These are phyloP conservation scores for Davidsoniella eucalypti DNA, from an alignment of 2,329 filamentous ascomycete genomes.

Conservation along the genomic window DNA sequence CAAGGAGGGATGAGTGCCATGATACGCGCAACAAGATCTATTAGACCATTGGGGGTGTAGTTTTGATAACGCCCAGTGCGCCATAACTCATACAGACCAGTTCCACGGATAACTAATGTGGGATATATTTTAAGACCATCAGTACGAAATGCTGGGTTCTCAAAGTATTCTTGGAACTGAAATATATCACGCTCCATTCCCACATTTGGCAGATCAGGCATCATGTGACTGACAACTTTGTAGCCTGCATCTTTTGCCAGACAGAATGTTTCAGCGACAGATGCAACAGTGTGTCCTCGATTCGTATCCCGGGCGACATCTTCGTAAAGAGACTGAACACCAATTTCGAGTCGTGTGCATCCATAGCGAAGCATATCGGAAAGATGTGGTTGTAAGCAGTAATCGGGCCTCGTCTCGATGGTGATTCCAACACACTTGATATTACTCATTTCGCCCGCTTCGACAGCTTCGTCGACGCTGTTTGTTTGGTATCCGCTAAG, in stretches of 20 bases:
- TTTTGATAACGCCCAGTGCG: constrained; percentile 94
- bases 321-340: constrained; percentile 92
- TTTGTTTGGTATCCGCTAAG: constrained; percentile 89
- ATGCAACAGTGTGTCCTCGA: constrained; percentile 83
- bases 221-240: constrained; percentile 99
- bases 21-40: constrained; percentile 93
- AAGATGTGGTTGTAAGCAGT: constrained; percentile 89
- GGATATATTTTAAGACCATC: constrained; percentile 97
- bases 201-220: constrained; percentile 95
- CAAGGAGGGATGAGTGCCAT: constrained; percentile 87
- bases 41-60: constrained; percentile 91
- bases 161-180: constrained; percentile 95
- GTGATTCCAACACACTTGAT: constrained; percentile 98
- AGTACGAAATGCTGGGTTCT: constrained; percentile 87
- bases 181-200: constrained; percentile 96
- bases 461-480: constrained; percentile 88
- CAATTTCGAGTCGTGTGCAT: constrained; percentile 84
- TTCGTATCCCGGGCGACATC: constrained; percentile 98
- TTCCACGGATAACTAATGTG: constrained; percentile 90
- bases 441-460: constrained; percentile 88
- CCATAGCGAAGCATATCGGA: constrained; percentile 96
- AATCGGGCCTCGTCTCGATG: constrained; percentile 92
- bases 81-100: constrained; percentile 93
- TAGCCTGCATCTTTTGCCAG: constrained; percentile 96
- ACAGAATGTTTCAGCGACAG: constrained; percentile 92